Percentiles rank a stretch among this genome's conserved stretches.
These are phyloP conservation scores for Pythium brassicae DNA, from an alignment of 352 stramenopile species.

Conservation along the genomic window DNA sequence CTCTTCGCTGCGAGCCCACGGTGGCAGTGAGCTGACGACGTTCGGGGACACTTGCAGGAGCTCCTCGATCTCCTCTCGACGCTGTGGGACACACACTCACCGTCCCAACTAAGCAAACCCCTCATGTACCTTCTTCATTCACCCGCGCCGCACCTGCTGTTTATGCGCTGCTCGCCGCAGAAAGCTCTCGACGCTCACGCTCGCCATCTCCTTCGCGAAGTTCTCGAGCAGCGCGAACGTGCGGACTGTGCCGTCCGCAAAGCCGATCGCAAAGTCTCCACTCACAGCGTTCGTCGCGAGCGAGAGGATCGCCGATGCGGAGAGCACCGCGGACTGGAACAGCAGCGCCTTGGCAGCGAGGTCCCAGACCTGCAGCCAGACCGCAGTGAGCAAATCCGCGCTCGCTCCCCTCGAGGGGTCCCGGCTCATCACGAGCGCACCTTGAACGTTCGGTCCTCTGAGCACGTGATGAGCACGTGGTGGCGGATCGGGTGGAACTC, in stretches of 20 bases:
- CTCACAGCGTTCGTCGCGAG: conserved; percentile 56
- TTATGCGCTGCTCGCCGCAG: conserved; percentile 28
- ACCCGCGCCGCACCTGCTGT: conserved; percentile 24
- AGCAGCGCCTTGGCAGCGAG: conserved; percentile 49
- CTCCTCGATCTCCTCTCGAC: conserved; percentile 41
- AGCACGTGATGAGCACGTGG: conserved; percentile 67
- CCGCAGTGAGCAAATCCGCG: neutral
- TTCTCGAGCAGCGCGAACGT: conserved; percentile 49
- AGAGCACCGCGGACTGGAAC: conserved; percentile 77
- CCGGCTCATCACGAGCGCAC: too few species aligned
- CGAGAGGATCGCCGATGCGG: conserved; percentile 66
- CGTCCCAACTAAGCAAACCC: neutral
- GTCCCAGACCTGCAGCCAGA: conserved; percentile 62
- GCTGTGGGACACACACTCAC: conserved; percentile 3
- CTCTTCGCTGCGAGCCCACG: conserved; percentile 54
- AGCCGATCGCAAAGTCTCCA: conserved; percentile 62
- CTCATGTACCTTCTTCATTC: neutral
- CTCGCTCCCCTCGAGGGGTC: too few species aligned
- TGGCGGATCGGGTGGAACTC: conserved; percentile 70
- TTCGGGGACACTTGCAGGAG: conserved; percentile 41
- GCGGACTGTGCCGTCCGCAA: conserved; percentile 61
- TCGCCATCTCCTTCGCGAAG: conserved; percentile 52
- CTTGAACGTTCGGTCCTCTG: conserved; percentile 84
- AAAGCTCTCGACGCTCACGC: conserved; percentile 42
- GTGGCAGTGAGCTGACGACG: conserved; percentile 63